Conservation (phyloP, 805 yeast species). For the Kazachstania taianensis region DNA sequence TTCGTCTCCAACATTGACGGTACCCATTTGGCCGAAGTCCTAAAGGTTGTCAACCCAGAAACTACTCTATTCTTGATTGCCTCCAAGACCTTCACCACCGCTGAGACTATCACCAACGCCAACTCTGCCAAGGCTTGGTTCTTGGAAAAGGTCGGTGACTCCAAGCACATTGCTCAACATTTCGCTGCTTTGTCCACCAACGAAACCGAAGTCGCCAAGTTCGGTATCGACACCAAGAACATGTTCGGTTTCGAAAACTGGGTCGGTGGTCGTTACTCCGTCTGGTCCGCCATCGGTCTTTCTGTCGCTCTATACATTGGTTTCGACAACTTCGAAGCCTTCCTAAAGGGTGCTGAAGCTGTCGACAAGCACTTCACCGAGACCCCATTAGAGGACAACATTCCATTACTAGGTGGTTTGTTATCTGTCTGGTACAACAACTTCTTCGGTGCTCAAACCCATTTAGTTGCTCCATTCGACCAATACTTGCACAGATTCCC, state of each 20-base stretch:
- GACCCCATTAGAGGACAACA: slow-evolving; percentile 82
- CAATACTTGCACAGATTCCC: slow-evolving; percentile 99
- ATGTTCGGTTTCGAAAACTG: slow-evolving; percentile 98
- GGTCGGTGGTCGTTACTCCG: slow-evolving; percentile 99
- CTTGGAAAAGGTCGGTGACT: slow-evolving; percentile 54
- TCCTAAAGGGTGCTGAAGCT: slow-evolving; percentile 96
- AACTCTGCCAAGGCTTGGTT: slow-evolving; percentile 94
- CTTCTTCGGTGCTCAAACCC: slow-evolving; percentile 97
- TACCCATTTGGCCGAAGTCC: slow-evolving; percentile 87
- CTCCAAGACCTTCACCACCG: slow-evolving; percentile 97
- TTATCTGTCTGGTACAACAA: slow-evolving; percentile 97
- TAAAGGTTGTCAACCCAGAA: slow-evolving; percentile 72
- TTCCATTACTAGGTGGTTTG: slow-evolving; percentile 88
- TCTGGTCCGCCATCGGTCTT: slow-evolving; percentile 97
- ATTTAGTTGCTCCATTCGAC: slow-evolving; percentile 96
- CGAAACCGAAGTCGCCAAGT: slow-evolving; percentile 80
- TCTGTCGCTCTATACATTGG: slow-evolving; percentile 94
- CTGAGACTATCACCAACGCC: slow-evolving; percentile 96
- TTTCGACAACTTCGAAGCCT: slow-evolving; percentile 81
- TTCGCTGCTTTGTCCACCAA: slow-evolving; percentile 95
- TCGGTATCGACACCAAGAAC: slow-evolving; percentile 94
- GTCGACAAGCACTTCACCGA: slow-evolving; percentile 81
- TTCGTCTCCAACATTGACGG: slow-evolving; percentile 98
- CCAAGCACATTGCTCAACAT: slow-evolving; percentile 82
- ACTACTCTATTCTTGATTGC: slow-evolving; percentile 89